Evolutionary conservation across 129 eudicot species (phyloP), one percentile per base, ranked within the genome.

Genomic region (Ambrosia artemisiifolia): DNA sequence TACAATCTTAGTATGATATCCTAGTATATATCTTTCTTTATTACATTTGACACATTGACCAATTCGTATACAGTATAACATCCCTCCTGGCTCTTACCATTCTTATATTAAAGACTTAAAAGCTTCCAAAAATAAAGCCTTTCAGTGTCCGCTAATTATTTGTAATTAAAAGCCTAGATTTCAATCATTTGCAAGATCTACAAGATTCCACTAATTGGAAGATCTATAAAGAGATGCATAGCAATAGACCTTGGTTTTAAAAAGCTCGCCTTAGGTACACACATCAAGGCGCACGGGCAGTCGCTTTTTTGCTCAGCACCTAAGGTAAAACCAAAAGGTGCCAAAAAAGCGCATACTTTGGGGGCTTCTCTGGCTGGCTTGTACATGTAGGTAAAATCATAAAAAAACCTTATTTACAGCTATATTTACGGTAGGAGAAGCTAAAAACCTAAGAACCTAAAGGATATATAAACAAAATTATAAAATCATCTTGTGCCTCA

Each of bases 161-260:
- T 34, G 11, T 33, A 1, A 50, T 16, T 32, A 50, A 20, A 53
- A 69, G n/a, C 47, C 40, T 9, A n/a, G 28, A 66, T 2, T 66
- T 66, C 13, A 4, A 42, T 24, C 28, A 7, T 47, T 67, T 67
- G 7, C 36, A 67, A 33, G 59, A 67, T 44, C 42, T 67, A 32
- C 18, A 66, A 44, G 18, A 1, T 66, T 66, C 44, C 6, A 18
- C 43, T 7, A 0, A 34, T 2, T 68, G 46, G 3, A 47, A 17
- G 44, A 40, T 40, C 62, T 68, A 51, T 7, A 16, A 42, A 69
- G 24, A 51, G 47, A 69, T 53, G 36, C 57, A 51, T 70, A 70
- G 13, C 43, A 70, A 24, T 0, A 24, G 1, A 24, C 28, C 28
- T 24, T 24, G 28, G 28, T 24, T 24, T 24, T 24, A 0, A 24